Evolutionary conservation across 768 basidiomycete species (phyloP).

Genomic region (Tricholoma furcatifolium): DNA sequence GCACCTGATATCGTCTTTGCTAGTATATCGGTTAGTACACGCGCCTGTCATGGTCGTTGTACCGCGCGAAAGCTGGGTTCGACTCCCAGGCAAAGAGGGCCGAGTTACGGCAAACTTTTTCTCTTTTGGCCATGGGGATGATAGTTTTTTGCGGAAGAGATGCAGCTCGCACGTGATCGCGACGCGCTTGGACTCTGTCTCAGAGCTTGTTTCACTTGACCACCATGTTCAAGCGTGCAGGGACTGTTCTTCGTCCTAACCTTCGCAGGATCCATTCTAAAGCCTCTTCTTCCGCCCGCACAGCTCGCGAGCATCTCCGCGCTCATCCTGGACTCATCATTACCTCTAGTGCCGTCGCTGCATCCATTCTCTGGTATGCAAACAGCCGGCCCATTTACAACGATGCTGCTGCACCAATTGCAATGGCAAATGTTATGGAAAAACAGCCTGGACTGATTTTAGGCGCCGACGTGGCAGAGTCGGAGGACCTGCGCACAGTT

Average conservation of each 20-base stretch:
- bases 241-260: conserved; percentile 19
- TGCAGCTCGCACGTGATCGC: neutral
- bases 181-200: neutral
- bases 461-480: conserved; percentile 19
- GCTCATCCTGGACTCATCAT: conserved; percentile 19
- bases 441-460: conserved; percentile 2
- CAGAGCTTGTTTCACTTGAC: neutral
- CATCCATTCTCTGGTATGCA: conserved; percentile 39
- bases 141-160: too few relatives aligned
- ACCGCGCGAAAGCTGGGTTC: too few relatives aligned
- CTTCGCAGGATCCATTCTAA: conserved; percentile 25
- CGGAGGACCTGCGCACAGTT: conserved; percentile 42
- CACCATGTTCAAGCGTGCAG: conserved; percentile 30
- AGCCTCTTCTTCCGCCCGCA: conserved; percentile 18
- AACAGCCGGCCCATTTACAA: conserved; percentile 30
- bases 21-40: too few relatives aligned
- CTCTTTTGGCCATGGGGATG: too few relatives aligned
- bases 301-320: conserved; percentile 12
- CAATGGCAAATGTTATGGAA: conserved; percentile 14
- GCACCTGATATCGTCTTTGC: too few relatives aligned
- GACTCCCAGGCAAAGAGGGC: too few relatives aligned
- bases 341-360: conserved; percentile 31
- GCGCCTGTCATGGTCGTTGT: too few relatives aligned
- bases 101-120: too few relatives aligned
- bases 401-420: conserved; percentile 19